Base-by-base conservation (phyloP, 148 eudicot genomes). In the Nepenthes mirabilis region DNA sequence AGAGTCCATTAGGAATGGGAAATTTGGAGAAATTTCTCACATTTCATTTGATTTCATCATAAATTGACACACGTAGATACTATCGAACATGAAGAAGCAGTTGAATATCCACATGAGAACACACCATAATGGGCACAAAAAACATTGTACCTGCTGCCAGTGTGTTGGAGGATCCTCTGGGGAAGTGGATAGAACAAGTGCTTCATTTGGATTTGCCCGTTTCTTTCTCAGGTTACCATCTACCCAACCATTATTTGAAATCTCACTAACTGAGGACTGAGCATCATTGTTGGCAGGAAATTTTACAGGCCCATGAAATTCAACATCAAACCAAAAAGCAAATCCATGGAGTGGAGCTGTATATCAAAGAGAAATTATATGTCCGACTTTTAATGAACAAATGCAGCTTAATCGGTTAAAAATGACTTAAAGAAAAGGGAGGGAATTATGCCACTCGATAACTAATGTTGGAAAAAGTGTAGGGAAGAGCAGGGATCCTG, bases 321-420 rank as follows among this genome's bases (percentile, higher is more conserved):
- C 89, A 65, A 93, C 99, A 67, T 93, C 95, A 60, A 93, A 93
- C 98, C 98, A 93, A 77, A 93, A 93, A 13, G 89, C 98, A 80
- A 93, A 93, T 35, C 98, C 98, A 71, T 93, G 86, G 48, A 93
- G 87, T 63, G 98, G 89, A 70, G 96, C 98, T 93, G 91, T 5
- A 76, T 52, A 37, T 40, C 69, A 65, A 47, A 56, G n/a, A 54
- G 23, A 23, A 35, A 36, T 52, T 34, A 65, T 11, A 13, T 14
- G 23, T 43, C 34, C 2, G 34, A n/a, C 53, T 14, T 23, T 8
- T n/a, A 49, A 11, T 6, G 6, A 49, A 34, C 45, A 9, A 36
- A 6, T 23, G 0, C 5, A 33, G 13, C 33, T 5, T n/a, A 10
- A 11, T 40, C 8, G 1, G 1, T 40, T 4, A 40, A 40, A 3